phyloP scores from a whole-genome alignment of 176 grass and related monocot genomes.

The Rhynchospora pubera region DNA sequence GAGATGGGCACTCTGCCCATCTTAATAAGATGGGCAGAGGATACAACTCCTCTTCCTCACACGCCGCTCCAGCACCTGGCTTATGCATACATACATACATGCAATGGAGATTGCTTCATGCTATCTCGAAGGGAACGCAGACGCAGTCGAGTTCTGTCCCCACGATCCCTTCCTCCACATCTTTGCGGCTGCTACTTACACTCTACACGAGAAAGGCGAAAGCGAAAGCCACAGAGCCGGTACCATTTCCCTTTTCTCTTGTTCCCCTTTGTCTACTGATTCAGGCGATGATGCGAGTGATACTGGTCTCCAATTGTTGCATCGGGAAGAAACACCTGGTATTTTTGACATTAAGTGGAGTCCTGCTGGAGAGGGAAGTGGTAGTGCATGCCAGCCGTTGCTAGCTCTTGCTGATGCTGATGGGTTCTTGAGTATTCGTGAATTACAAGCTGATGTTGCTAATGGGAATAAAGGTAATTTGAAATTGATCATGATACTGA shows the following conservation, averaged over 20 bases:
- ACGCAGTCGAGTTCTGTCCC: constrained; percentile 82
- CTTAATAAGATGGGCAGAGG: too few relatives aligned
- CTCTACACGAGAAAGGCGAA: constrained; percentile 52
- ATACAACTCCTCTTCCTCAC: too few relatives aligned
- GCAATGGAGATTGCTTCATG: constrained; percentile 70
- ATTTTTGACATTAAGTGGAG: constrained; percentile 93
- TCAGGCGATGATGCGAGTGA: constrained; percentile 20
- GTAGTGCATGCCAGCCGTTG: constrained; percentile 23
- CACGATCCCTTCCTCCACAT: constrained; percentile 47
- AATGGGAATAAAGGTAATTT: constrained; percentile 18
- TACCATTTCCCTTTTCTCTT: constrained; percentile 54
- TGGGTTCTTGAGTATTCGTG: constrained; percentile 44
- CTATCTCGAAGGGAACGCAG: constrained; percentile 71
- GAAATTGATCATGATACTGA: not conserved
- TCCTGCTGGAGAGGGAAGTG: constrained; percentile 6
- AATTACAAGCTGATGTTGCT: constrained; percentile 25
- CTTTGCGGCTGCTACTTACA: constrained; percentile 77
- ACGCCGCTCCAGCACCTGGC: too few relatives aligned
- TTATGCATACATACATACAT: not conserved
- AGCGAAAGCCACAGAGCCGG: constrained; percentile 39
- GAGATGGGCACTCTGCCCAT: too few relatives aligned
- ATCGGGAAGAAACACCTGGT: constrained; percentile 43
- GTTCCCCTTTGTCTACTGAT: constrained; percentile 8
- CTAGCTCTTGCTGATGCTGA: constrained; percentile 84
- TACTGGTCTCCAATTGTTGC: constrained; percentile 39